phyloP scores from a whole-genome alignment of 2,329 filamentous ascomycete genomes.

The Xylaria sp. region DNA sequence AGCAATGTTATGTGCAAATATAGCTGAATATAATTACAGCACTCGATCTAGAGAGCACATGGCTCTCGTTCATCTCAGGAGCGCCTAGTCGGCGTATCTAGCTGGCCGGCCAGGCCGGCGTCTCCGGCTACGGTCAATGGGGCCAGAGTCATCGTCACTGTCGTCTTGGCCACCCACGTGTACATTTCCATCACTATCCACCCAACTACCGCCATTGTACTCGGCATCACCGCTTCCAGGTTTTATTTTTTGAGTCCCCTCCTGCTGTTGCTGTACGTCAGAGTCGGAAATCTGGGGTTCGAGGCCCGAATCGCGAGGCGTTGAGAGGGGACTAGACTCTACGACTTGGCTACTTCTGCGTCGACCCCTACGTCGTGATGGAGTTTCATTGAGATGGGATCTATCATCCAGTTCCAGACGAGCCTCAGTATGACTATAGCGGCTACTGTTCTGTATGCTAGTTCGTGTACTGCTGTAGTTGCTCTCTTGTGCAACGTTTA shows the following conservation, averaged over 20 bases:
- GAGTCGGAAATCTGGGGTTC: conserved; percentile 41
- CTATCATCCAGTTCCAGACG: conserved; percentile 44
- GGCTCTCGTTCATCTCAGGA: not conserved
- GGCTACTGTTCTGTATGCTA: conserved; percentile 35
- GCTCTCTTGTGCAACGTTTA: conserved; percentile 25
- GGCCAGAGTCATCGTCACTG: conserved; percentile 42
- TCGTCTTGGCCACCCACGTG: conserved; percentile 40
- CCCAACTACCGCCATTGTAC: conserved; percentile 47
- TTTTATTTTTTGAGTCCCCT: conserved; percentile 37
- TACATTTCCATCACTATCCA: conserved; percentile 42
- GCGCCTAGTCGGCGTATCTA: conserved; percentile 46
- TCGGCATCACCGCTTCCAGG: conserved; percentile 44
- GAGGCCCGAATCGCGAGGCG: conserved; percentile 39
- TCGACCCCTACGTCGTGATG: conserved; percentile 41
- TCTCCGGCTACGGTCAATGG: conserved; percentile 41
- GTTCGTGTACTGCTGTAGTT: conserved; percentile 28
- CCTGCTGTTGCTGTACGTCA: conserved; percentile 36
- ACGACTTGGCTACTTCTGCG: conserved; percentile 31
- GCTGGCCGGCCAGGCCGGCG: conserved; percentile 47
- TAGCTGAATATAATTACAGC: conserved; percentile 20
- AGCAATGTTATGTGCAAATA: conserved; percentile 16
- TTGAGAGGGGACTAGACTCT: conserved; percentile 49
- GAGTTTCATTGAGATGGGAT: conserved; percentile 39
- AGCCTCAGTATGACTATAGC: conserved; percentile 46
- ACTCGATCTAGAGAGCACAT: not conserved